Conservation (phyloP, 2,329 filamentous ascomycete genomes). For the Talaromyces islandicus region DNA sequence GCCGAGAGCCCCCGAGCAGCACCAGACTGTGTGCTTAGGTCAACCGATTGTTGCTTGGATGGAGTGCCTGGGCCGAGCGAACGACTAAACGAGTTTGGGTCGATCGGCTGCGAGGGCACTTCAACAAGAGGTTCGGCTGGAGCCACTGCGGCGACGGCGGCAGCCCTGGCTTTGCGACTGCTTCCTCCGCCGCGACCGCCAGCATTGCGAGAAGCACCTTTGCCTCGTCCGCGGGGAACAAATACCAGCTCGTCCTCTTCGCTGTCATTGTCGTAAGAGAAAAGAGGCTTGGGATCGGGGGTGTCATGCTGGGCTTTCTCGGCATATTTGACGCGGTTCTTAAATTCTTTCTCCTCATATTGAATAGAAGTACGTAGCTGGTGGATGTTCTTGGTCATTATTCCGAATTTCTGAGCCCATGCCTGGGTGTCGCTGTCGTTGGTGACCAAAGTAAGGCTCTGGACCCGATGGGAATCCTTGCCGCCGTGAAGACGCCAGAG, state of each 20-base stretch:
- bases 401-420: slow-evolving; percentile 44
- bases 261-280: slow-evolving; percentile 44
- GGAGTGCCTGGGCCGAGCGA: slow-evolving; percentile 24
- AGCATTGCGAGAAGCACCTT: slow-evolving; percentile 23
- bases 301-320: slow-evolving; percentile 34
- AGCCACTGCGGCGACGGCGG: slow-evolving; percentile 17
- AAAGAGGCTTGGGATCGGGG: slow-evolving; percentile 36
- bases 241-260: slow-evolving; percentile 45
- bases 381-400: slow-evolving; percentile 43
- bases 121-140: slow-evolving; percentile 30
- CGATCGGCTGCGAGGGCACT: slow-evolving; percentile 42
- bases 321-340: slow-evolving; percentile 39
- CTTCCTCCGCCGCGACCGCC: slow-evolving; percentile 20
- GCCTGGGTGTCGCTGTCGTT: slow-evolving; percentile 39
- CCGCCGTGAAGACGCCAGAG: slow-evolving; percentile 40
- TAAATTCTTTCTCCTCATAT: slow-evolving; percentile 41
- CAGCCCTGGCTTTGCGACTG: slow-evolving; percentile 24
- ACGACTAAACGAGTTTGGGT: slow-evolving; percentile 44
- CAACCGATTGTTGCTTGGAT: slow-evolving; percentile 23
- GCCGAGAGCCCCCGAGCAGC: slow-evolving; percentile 28
- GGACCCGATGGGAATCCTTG: slow-evolving; percentile 26
- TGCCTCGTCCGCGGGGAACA: slow-evolving; percentile 36
- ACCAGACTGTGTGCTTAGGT: slow-evolving; percentile 27
- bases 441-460: slow-evolving; percentile 38
- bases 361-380: slow-evolving; percentile 43